These are phyloP conservation scores for Termitomyces sp. DNA, from an alignment of 768 basidiomycete genomes.

Conservation along the genomic window DNA sequence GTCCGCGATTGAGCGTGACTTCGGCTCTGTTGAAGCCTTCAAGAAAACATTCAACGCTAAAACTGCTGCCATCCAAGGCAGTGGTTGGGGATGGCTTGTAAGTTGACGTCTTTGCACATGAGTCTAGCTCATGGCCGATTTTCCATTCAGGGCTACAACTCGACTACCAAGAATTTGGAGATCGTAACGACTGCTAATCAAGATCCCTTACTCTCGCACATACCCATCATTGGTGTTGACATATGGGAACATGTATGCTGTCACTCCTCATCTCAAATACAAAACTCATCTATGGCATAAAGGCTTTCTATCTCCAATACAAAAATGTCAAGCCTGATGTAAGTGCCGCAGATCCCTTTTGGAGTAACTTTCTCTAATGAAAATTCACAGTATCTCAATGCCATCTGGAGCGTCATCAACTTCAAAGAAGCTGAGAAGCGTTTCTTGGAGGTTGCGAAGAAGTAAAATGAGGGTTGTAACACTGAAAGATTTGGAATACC, in stretches of 20 bases:
- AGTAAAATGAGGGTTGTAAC: conserved; percentile 13
- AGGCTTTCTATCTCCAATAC: conserved; percentile 84
- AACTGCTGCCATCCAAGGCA: conserved; percentile 92
- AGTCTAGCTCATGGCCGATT: not conserved
- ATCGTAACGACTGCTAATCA: conserved; percentile 94
- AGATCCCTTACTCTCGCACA: conserved; percentile 80
- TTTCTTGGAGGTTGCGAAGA: conserved; percentile 32
- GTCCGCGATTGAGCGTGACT: conserved; percentile 72
- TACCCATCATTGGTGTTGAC: conserved; percentile 93
- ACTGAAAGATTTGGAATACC: not conserved
- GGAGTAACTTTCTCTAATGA: not conserved
- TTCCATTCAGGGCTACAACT: conserved; percentile 62
- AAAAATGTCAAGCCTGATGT: conserved; percentile 94
- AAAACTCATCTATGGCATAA: not conserved
- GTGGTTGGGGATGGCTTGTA: conserved; percentile 98
- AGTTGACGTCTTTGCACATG: conserved; percentile 17
- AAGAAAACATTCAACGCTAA: conserved; percentile 84
- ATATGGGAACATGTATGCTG: conserved; percentile 90
- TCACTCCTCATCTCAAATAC: not conserved
- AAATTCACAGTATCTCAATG: conserved; percentile 74
- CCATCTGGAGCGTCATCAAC: conserved; percentile 96
- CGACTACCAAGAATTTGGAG: conserved; percentile 70
- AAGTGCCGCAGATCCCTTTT: conserved; percentile 30
- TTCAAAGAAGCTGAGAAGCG: conserved; percentile 86
- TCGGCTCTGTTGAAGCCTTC: conserved; percentile 84